Evolutionary conservation across 2,329 filamentous ascomycete species (phyloP), one percentile per base, ranked within the genome.

Genomic region (Talaromyces amestolkiae): DNA sequence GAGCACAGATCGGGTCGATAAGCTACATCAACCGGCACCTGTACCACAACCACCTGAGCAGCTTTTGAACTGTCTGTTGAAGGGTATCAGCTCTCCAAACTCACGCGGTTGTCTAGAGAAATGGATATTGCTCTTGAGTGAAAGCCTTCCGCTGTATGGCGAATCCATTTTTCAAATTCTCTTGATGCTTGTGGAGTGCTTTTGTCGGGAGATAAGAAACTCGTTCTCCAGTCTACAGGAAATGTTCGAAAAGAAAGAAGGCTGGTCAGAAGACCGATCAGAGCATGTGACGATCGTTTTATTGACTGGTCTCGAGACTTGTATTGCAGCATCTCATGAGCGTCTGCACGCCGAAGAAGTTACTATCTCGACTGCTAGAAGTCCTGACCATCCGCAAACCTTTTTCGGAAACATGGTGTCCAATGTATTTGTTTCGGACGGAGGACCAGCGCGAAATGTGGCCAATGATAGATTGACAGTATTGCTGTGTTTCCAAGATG

Each of bases 361-460:
- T 47, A 87, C 86, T 68, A 84, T 85, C 51, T 86, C 89, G 64
- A 81, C 87, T 39, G 81, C 84, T 51, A 97, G 96, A 79, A 89
- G 88, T 66, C 91, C 92, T 24, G 91, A 96, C 72, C 91, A 92
- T 70, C 87, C 89, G 15, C 91, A 93, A 74, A 89, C 92, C 5
- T 94, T 97, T 75, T 96, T 98, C 73, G 93, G 93, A 53, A 96
- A 92, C 70, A 96, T 97, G 87, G 91, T 96, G 1, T 95, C 93
- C 0, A 92, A 92, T 1, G 91, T 97, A 0, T 97, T 97, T 74
- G 86, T 92, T 43, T 87, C 90, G 0, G 93, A 97, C 66, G 83
- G 86, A 0, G 88, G 86, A 1, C 91, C 93, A 67, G 85, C 87
- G n/a, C 88, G 93, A 58, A 92, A 89, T 66, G 87, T 89, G n/a